Percentiles rank a stretch among this genome's conserved stretches.
Evolutionary conservation across 2,329 filamentous ascomycete genomes (phyloP).

Genomic region (Microascus cirrosus): DNA sequence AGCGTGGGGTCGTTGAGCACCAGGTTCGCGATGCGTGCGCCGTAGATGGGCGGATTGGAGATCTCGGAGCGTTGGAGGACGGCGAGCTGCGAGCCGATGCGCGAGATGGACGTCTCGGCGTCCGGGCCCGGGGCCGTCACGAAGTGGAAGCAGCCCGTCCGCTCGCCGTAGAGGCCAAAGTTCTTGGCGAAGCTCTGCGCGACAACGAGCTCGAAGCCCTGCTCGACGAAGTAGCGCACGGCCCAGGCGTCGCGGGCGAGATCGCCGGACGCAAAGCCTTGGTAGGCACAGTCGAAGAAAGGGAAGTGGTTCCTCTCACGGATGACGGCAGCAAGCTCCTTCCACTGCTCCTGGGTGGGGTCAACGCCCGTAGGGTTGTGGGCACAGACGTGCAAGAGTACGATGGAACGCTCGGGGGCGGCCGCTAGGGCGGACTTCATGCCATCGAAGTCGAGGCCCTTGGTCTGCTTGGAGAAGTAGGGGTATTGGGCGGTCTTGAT

Average conservation of each 20-base stretch:
- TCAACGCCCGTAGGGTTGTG: conserved; percentile 98
- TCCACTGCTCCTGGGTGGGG: conserved; percentile 89
- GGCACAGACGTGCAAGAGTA: conserved; percentile 89
- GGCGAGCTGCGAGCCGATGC: conserved; percentile 79
- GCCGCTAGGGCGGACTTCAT: conserved; percentile 62
- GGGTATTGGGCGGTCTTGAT: conserved; percentile 74
- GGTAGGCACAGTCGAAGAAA: conserved; percentile 97
- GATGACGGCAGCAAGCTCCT: conserved; percentile 71
- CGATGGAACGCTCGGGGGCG: conserved; percentile 70
- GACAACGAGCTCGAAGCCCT: conserved; percentile 80
- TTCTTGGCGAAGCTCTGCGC: conserved; percentile 97
- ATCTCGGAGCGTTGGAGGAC: conserved; percentile 96
- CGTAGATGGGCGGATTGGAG: conserved; percentile 91
- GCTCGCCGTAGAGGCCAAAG: conserved; percentile 94
- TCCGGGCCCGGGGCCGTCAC: conserved; percentile 64
- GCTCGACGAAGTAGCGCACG: conserved; percentile 87
- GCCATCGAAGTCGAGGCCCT: conserved; percentile 83
- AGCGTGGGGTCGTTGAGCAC: conserved; percentile 74
- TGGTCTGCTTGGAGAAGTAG: conserved; percentile 84
- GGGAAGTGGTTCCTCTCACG: conserved; percentile 77
- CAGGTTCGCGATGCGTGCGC: conserved; percentile 74
- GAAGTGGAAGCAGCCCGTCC: conserved; percentile 92
- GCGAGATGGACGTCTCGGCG: conserved; percentile 44
- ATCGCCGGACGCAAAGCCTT: conserved; percentile 92
- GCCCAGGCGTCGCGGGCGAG: conserved; percentile 77